Base-by-base conservation (phyloP, 805 yeast species). In the Kazachstania africana region DNA sequence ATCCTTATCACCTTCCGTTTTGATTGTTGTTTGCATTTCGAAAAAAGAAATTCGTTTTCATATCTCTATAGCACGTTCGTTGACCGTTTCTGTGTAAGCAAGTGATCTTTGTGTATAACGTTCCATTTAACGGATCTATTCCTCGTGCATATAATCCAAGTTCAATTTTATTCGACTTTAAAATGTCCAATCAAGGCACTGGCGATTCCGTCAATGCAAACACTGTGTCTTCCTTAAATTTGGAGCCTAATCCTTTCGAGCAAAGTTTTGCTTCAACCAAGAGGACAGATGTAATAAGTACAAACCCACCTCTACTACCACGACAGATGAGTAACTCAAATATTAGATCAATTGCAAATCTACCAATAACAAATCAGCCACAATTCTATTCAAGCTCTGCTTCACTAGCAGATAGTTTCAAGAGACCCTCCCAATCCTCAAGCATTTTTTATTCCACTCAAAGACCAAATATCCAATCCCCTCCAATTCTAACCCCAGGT, bases 241-340 rank as follows among this genome's bases (percentile, higher is more conserved):
- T 85, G 36, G 98, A 91, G 55, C 95, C 91, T 8, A 88, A 88
- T 48, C 96, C 96, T 4, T 88, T 88, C 52, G 98, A 88, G 56
- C 81, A 79, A 55, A 81, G 94, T 31, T 88, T 88, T 60, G 95
- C 91, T n/a, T 59, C 74, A 3, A 75, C 50, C 3, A 42, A 50
- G 32, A 44, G 43, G 27, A 22, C 33, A 2, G 8, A 12, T 4
- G 16, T 9, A 6, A 19, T 8, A 6, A 8, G 9, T 8, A 8
- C 22, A 19, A 19, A 19, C 9, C 22, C 22, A 8, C 22, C 22
- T 8, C 10, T 19, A 19, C 22, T 19, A 8, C 22, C 6, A 19
- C 6, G 22, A 10, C 22, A 19, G 10, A 6, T 19, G 22, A 8
- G 9, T 19, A 19, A 14, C 14, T 6, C 24, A 12, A 6, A 24